Evolutionary conservation across 768 basidiomycete genomes (phyloP).

Genomic region (Calocera cornea): DNA sequence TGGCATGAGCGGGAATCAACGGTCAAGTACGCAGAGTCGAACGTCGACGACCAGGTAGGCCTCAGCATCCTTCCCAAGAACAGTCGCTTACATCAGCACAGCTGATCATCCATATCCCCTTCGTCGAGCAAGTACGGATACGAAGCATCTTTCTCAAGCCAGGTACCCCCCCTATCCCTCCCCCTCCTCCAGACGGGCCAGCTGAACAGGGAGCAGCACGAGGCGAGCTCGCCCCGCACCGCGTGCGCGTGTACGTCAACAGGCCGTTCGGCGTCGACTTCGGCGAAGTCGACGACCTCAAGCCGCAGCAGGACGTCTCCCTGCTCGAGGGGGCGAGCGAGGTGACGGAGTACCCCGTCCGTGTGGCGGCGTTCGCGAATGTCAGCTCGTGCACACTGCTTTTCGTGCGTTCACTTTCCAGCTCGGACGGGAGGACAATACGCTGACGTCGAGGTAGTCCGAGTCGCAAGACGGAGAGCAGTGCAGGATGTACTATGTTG

Average conservation of each 20-base stretch:
- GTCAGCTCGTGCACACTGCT: slow-evolving; percentile 60
- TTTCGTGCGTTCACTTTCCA: slow-evolving; percentile 45
- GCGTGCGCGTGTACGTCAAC: slow-evolving; percentile 63
- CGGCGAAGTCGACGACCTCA: slow-evolving; percentile 49
- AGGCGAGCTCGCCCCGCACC: slow-evolving; percentile 62
- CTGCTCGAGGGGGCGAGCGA: slow-evolving; percentile 56
- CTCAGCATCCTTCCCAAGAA: slow-evolving; percentile 12
- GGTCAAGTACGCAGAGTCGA: slow-evolving; percentile 52
- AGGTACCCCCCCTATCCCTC: slow-evolving; percentile 40
- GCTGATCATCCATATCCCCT: slow-evolving; percentile 73
- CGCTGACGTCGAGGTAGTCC: slow-evolving; percentile 10
- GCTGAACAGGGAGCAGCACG: slow-evolving; percentile 35
- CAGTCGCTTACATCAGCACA: slow-evolving; percentile 22
- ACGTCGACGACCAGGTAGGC: slow-evolving; percentile 70
- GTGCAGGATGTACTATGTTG: slow-evolving; percentile 61
- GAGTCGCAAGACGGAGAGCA: slow-evolving; percentile 27
- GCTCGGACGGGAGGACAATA: too few relatives aligned
- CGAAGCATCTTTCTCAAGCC: slow-evolving; percentile 63
- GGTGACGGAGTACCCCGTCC: slow-evolving; percentile 64
- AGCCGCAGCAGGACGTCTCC: slow-evolving; percentile 56
- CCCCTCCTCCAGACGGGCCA: neutral
- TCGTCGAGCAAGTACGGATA: slow-evolving; percentile 62
- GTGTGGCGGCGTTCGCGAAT: slow-evolving; percentile 61
- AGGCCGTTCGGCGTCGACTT: slow-evolving; percentile 61
- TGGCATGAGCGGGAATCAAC: slow-evolving; percentile 69